A percentile compares a stretch with the other conserved stretches of the same genome.
Conservation (phyloP, 2,329 filamentous ascomycete species). For the Cladosporium sp. region DNA sequence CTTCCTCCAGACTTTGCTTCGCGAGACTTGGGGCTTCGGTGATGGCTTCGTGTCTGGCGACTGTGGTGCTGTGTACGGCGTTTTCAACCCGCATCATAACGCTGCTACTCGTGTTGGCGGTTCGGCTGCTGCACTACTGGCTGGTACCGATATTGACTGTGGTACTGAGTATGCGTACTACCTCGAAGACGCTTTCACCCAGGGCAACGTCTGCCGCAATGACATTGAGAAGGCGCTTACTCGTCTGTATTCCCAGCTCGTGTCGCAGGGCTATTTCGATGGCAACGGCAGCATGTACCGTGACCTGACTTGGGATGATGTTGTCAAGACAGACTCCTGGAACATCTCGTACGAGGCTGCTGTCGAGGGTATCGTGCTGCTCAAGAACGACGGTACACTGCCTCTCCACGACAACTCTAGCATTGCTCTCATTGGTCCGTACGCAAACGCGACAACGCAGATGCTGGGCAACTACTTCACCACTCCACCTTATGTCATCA, state of each 20-base stretch:
- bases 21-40: slow-evolving; percentile 64
- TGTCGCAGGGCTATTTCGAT: slow-evolving; percentile 60
- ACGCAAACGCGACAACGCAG: slow-evolving; percentile 56
- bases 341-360: slow-evolving; percentile 49
- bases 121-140: slow-evolving; percentile 50
- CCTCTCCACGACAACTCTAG: slow-evolving; percentile 39
- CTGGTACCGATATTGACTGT: slow-evolving; percentile 57
- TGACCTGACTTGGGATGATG: slow-evolving; percentile 55
- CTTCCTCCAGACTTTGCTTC: slow-evolving; percentile 61
- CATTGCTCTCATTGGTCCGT: slow-evolving; percentile 58
- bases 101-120: slow-evolving; percentile 45
- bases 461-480: slow-evolving; percentile 58
- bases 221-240: slow-evolving; percentile 52
- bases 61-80: slow-evolving; percentile 62
- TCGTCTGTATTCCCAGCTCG: slow-evolving; percentile 55
- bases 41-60: slow-evolving; percentile 60
- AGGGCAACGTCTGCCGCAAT: slow-evolving; percentile 46
- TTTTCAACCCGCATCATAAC: slow-evolving; percentile 51
- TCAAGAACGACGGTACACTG: slow-evolving; percentile 54
- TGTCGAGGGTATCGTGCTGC: slow-evolving; percentile 47
- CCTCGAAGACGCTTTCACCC: slow-evolving; percentile 45
- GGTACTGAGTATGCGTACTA: slow-evolving; percentile 48
- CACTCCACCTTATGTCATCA: slow-evolving; percentile 27
- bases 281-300: slow-evolving; percentile 48
- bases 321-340: slow-evolving; percentile 56